These are phyloP conservation scores for Saccharum hybrid DNA, from an alignment of 202 grass and related monocot species.

Conservation along the genomic window DNA sequence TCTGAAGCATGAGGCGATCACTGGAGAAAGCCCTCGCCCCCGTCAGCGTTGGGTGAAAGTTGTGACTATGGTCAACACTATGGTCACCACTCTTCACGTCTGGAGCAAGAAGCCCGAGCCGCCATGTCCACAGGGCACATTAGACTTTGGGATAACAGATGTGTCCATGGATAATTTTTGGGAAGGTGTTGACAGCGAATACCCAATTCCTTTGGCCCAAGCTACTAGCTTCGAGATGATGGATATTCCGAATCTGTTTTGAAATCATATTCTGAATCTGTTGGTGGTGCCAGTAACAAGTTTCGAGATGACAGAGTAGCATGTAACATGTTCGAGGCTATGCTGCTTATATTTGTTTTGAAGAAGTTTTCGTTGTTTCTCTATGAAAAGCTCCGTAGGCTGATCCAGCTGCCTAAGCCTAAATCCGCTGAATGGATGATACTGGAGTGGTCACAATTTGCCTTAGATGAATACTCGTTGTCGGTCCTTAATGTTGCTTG, in stretches of 20 bases:
- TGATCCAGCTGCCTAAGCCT: neutral
- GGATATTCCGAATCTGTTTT: neutral
- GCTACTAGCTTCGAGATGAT: neutral
- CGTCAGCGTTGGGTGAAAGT: conserved; percentile 32
- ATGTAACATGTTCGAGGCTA: neutral
- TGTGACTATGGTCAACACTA: too few species aligned
- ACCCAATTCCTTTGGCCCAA: neutral
- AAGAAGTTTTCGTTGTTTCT: neutral
- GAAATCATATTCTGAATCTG: neutral
- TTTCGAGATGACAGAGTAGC: neutral
- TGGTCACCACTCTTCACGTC: neutral
- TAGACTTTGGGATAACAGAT: neutral
- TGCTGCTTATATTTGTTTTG: neutral
- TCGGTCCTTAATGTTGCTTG: neutral
- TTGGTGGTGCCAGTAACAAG: neutral
- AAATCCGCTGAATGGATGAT: neutral
- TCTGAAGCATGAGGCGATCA: neutral
- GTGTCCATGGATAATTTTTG: neutral
- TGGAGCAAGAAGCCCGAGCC: neutral
- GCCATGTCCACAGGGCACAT: neutral
- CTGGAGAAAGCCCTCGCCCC: neutral
- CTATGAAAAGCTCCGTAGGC: neutral
- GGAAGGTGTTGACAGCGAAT: neutral
- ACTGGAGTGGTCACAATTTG: neutral
- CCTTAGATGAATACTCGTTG: neutral